Conservation (phyloP, 192 early-diverging fungal genomes). For the Dissophora globulifera region DNA sequence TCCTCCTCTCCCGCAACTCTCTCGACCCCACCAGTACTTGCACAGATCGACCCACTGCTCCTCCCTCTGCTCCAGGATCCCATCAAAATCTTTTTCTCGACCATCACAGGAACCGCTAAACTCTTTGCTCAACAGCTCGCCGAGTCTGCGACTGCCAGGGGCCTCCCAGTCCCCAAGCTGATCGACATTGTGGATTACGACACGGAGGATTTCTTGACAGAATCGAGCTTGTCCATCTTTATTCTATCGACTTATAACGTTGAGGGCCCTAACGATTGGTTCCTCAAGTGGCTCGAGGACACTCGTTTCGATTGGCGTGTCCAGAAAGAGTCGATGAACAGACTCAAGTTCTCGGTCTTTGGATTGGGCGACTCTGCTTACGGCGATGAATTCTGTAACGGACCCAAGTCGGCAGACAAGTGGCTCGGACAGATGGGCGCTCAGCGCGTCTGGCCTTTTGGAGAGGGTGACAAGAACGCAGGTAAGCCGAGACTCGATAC, state of each 20-base stretch:
- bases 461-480: slow-evolving; percentile 70
- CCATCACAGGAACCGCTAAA: slow-evolving; percentile 67
- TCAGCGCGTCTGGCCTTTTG: slow-evolving; percentile 66
- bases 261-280: slow-evolving; percentile 77
- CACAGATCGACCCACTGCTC: slow-evolving; percentile 29
- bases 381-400: slow-evolving; percentile 66
- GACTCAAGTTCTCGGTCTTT: slow-evolving; percentile 73
- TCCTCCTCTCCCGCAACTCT: slow-evolving; percentile 15
- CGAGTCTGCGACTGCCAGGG: slow-evolving; percentile 21
- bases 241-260: slow-evolving; percentile 74
- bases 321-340: slow-evolving; percentile 58
- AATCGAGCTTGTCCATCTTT: slow-evolving; percentile 68
- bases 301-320: slow-evolving; percentile 71
- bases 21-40: not conserved
- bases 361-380: slow-evolving; percentile 79
- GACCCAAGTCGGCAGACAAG: slow-evolving; percentile 66
- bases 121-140: slow-evolving; percentile 58
- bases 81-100: slow-evolving; percentile 68
- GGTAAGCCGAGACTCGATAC: slow-evolving; percentile 31
- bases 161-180: slow-evolving; percentile 45
- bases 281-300: slow-evolving; percentile 72
- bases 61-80: slow-evolving; percentile 38
- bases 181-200: slow-evolving; percentile 74
- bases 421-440: slow-evolving; percentile 71
- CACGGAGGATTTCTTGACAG: slow-evolving; percentile 67